A percentile compares a stretch with the other conserved stretches of the same genome.
Conservation (phyloP, 1,284 basidiomycete genomes). For the Grifola frondosa region DNA sequence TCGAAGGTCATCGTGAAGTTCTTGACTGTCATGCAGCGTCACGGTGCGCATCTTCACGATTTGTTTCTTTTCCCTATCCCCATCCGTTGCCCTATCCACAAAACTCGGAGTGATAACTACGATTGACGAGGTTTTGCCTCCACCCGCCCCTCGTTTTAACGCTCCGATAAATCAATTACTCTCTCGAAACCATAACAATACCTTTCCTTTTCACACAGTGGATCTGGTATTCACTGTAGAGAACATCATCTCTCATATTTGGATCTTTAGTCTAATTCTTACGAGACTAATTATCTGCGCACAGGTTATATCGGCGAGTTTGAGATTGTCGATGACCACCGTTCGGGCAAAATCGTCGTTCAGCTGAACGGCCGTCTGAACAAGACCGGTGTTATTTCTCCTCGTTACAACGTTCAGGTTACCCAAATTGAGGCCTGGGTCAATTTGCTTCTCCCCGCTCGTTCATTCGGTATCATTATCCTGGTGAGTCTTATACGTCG, state of each 20-base stretch:
- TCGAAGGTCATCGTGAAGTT: slow-evolving; percentile 98
- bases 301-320: slow-evolving; percentile 99
- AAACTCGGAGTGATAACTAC: slow-evolving; percentile 72
- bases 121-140: slow-evolving; percentile 53
- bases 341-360: slow-evolving; percentile 97
- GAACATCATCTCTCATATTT: slow-evolving; percentile 20
- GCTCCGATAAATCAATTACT: slow-evolving; percentile 58
- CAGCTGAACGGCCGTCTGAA: slow-evolving; percentile 98
- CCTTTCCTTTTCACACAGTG: slow-evolving; percentile 36
- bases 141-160: slow-evolving; percentile 71
- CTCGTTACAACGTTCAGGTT: slow-evolving; percentile 95
- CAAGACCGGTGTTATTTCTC: slow-evolving; percentile 99
- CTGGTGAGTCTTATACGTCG: slow-evolving; percentile 50
- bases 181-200: slow-evolving; percentile 52
- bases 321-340: slow-evolving; percentile 99
- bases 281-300: slow-evolving; percentile 11
- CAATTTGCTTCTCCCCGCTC: slow-evolving; percentile 89
- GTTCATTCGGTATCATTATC: slow-evolving; percentile 97
- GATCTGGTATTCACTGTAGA: slow-evolving; percentile 55
- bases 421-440: slow-evolving; percentile 94
- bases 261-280: slow-evolving; percentile 14
- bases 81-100: slow-evolving; percentile 6
- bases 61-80: slow-evolving; percentile 5
- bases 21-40: slow-evolving; percentile 95
- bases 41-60: slow-evolving; percentile 63